A percentile compares a stretch with the other conserved stretches of the same genome.
Evolutionary conservation across 2,329 filamentous ascomycete species (phyloP).

Genomic region (Cercospora zeae-maydis): DNA sequence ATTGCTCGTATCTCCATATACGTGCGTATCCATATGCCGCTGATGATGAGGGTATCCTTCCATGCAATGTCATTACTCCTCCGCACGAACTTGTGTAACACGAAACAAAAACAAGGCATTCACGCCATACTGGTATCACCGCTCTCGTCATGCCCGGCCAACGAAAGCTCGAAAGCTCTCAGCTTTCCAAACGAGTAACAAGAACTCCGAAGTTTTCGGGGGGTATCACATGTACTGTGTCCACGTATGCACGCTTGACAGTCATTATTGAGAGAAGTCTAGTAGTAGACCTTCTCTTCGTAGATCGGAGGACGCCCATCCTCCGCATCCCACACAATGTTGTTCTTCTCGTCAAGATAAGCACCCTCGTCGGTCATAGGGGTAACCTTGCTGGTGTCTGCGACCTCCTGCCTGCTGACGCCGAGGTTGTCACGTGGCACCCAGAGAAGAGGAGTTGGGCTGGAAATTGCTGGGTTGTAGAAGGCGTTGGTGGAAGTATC

Average conservation of each 20-base stretch:
- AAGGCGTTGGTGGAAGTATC: constrained; percentile 66
- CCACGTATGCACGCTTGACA: constrained; percentile 1
- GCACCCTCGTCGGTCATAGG: constrained; percentile 79
- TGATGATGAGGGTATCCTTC: neutral
- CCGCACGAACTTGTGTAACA: neutral
- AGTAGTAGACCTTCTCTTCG: constrained; percentile 55
- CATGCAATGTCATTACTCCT: neutral
- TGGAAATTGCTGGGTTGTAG: constrained; percentile 65
- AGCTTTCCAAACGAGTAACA: neutral
- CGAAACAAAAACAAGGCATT: neutral
- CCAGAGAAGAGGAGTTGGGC: constrained; percentile 70
- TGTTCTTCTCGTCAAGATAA: constrained; percentile 66
- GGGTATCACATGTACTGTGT: constrained; percentile 14
- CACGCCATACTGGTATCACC: constrained; percentile 8
- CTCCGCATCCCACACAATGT: constrained; percentile 57
- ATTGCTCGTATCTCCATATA: neutral
- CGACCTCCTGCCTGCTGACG: constrained; percentile 72
- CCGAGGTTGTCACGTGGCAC: constrained; percentile 73
- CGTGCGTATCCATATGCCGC: neutral
- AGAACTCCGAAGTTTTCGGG: neutral
- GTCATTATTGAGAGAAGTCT: constrained; percentile 13
- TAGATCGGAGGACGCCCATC: constrained; percentile 58
- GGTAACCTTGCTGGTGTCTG: constrained; percentile 66
- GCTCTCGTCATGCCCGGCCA: neutral
- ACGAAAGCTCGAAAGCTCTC: neutral